These are phyloP conservation scores for Sporothrix sp. DNA, from an alignment of 2,329 filamentous ascomycete species.

Conservation along the genomic window DNA sequence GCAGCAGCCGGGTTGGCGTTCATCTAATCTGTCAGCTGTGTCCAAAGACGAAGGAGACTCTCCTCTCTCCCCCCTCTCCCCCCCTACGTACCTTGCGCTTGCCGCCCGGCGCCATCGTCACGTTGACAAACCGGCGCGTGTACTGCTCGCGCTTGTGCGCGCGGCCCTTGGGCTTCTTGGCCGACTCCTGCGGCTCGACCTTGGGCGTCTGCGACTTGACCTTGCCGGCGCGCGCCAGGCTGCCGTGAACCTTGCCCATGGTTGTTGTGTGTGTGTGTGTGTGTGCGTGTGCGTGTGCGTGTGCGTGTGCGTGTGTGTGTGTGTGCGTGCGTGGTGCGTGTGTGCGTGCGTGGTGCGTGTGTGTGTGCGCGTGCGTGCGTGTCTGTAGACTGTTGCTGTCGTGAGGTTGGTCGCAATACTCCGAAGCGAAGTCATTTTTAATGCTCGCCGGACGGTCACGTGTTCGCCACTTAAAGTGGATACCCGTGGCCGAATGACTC, in stretches of 20 bases:
- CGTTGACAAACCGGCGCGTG: conserved; percentile 96
- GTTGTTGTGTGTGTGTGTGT: background rate
- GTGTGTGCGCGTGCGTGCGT: background rate
- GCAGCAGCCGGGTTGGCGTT: conserved; percentile 18
- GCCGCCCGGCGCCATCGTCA: conserved; percentile 79
- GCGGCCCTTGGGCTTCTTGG: conserved; percentile 93
- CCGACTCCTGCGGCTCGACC: conserved; percentile 88
- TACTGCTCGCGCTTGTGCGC: conserved; percentile 95
- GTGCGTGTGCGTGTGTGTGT: background rate
- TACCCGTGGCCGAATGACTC: background rate
- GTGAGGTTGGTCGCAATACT: no score
- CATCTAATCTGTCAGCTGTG: conserved; percentile 12
- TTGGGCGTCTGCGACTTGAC: conserved; percentile 95
- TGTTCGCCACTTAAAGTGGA: background rate
- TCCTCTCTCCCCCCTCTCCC: background rate
- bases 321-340: background rate
- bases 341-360: background rate
- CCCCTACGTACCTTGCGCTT: conserved; percentile 99
- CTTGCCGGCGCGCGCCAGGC: conserved; percentile 52
- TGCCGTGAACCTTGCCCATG: conserved; percentile 21
- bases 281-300: background rate
- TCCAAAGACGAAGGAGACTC: background rate
- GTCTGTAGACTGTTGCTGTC: background rate
- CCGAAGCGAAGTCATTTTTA: background rate
- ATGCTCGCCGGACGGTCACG: background rate